These are phyloP conservation scores for Zizania palustris DNA, from an alignment of 202 grass and related monocot genomes.

Conservation along the genomic window DNA sequence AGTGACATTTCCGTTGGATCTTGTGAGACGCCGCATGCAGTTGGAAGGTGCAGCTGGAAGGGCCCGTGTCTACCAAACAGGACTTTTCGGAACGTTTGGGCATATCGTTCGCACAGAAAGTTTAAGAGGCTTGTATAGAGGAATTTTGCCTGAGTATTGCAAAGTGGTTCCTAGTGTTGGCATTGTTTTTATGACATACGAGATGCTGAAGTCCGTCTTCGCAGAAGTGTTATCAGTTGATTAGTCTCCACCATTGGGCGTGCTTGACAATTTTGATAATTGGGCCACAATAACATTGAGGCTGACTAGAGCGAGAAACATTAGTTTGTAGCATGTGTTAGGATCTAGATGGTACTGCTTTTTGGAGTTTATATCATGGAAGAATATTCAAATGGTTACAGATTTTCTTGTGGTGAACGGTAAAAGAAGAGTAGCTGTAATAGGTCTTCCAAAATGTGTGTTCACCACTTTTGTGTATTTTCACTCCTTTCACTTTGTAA, in stretches of 20 bases:
- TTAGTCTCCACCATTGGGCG: constrained; percentile 36
- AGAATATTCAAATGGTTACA: constrained; percentile 42
- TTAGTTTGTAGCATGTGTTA: constrained; percentile 62
- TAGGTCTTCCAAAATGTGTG: constrained; percentile 44
- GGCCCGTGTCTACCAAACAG: constrained; percentile 71
- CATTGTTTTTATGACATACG: constrained; percentile 95
- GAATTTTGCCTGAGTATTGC: constrained; percentile 94
- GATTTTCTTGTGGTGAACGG: constrained; percentile 31
- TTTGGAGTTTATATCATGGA: constrained; percentile 55
- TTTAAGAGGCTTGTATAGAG: constrained; percentile 85
- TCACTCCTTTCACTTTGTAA: constrained; percentile 45
- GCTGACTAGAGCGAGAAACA: constrained; percentile 46
- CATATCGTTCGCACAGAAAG: constrained; percentile 75
- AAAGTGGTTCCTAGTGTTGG: constrained; percentile 94
- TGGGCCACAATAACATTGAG: constrained; percentile 50
- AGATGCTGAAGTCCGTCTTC: constrained; percentile 70
- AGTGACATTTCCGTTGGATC: constrained; percentile 93
- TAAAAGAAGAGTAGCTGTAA: constrained; percentile 32
- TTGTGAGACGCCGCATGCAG: constrained; percentile 88
- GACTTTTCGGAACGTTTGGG: constrained; percentile 77
- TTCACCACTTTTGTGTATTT: constrained; percentile 39
- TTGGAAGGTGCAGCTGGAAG: constrained; percentile 89
- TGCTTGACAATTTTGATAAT: constrained; percentile 46
- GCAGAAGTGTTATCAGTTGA: constrained; percentile 48
- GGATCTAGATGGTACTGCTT: constrained; percentile 49